phyloP scores from a whole-genome alignment of 2,329 filamentous ascomycete species.

The Fusarium sp. region DNA sequence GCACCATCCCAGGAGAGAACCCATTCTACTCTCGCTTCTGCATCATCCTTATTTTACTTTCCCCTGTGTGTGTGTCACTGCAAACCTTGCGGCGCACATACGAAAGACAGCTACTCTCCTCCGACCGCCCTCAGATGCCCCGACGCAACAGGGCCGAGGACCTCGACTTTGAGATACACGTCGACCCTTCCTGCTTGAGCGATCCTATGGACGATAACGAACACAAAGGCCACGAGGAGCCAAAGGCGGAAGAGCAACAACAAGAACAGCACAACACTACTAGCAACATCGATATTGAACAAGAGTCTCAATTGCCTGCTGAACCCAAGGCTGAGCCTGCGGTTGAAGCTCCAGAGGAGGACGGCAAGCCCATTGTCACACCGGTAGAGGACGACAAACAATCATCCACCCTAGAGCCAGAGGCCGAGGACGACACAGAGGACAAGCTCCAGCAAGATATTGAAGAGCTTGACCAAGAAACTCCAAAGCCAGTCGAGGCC shows the following conservation, averaged over 20 bases:
- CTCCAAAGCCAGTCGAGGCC: conserved; percentile 7
- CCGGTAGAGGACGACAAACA: conserved; percentile 17
- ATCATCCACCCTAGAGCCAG: conserved; percentile 1
- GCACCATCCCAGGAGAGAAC: conserved; percentile 39
- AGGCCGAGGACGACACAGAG: conserved; percentile 1
- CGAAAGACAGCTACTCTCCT: conserved; percentile 15
- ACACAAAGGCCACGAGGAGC: conserved; percentile 34
- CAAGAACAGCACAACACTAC: conserved; percentile 21
- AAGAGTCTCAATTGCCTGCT: conserved; percentile 18
- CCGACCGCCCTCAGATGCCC: conserved; percentile 40
- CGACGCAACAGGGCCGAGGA: conserved; percentile 48
- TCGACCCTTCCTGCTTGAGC: conserved; percentile 59
- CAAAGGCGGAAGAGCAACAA: conserved; percentile 26
- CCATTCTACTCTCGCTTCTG: conserved; percentile 21
- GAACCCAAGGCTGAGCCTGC: conserved; percentile 21
- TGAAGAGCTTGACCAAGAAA: conserved; percentile 6
- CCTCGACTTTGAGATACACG: conserved; percentile 61
- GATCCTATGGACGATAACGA: conserved; percentile 54
- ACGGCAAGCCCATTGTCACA: conserved; percentile 6
- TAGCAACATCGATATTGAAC: conserved; percentile 17
- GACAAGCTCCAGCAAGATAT: conserved; percentile 9
- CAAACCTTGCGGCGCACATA: conserved; percentile 26
- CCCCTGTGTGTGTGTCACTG: conserved; percentile 32
- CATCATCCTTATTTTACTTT: conserved; percentile 13
- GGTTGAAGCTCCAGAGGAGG: conserved; percentile 20